Evolutionary conservation across 2,329 filamentous ascomycete species (phyloP).

Genomic region (Colletotrichum tropicicola): DNA sequence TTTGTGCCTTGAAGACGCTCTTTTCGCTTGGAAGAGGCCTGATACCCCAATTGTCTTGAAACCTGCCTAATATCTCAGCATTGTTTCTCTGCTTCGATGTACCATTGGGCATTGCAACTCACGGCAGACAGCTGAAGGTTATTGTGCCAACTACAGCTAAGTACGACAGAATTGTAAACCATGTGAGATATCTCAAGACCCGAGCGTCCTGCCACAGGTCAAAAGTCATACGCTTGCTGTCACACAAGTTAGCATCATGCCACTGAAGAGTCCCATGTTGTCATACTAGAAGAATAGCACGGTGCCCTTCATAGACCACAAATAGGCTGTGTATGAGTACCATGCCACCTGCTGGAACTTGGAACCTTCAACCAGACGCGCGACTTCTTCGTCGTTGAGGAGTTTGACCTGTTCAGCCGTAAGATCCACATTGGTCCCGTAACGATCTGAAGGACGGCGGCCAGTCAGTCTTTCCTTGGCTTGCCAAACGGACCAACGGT

Average conservation of each 20-base stretch:
- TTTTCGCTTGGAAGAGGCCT: slow-evolving; percentile 20
- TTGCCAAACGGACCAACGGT: not conserved
- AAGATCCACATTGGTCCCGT: slow-evolving; percentile 19
- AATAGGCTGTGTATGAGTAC: slow-evolving; percentile 47
- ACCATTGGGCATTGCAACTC: not conserved
- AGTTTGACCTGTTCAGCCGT: slow-evolving; percentile 3
- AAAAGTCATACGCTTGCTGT: slow-evolving; percentile 37
- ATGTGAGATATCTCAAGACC: slow-evolving; percentile 5
- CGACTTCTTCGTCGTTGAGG: slow-evolving; percentile 38
- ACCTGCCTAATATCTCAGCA: not conserved
- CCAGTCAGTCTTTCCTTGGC: not conserved
- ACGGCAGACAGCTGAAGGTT: slow-evolving; percentile 18
- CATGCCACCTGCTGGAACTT: slow-evolving; percentile 48
- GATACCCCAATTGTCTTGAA: slow-evolving; percentile 17
- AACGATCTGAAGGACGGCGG: not conserved
- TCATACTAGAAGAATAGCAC: slow-evolving; percentile 38
- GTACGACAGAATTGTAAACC: slow-evolving; percentile 9
- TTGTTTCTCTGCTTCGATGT: not conserved
- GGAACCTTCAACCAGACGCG: slow-evolving; percentile 41
- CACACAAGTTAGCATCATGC: not conserved
- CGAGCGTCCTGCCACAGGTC: slow-evolving; percentile 34
- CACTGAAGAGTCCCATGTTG: fast-evolving
- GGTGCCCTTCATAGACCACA: slow-evolving; percentile 44
- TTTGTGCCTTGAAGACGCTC: slow-evolving; percentile 34
- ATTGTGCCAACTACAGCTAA: slow-evolving; percentile 15